phyloP scores from a whole-genome alignment of 352 stramenopile genomes.

The Globisporangium megalacanthum region DNA sequence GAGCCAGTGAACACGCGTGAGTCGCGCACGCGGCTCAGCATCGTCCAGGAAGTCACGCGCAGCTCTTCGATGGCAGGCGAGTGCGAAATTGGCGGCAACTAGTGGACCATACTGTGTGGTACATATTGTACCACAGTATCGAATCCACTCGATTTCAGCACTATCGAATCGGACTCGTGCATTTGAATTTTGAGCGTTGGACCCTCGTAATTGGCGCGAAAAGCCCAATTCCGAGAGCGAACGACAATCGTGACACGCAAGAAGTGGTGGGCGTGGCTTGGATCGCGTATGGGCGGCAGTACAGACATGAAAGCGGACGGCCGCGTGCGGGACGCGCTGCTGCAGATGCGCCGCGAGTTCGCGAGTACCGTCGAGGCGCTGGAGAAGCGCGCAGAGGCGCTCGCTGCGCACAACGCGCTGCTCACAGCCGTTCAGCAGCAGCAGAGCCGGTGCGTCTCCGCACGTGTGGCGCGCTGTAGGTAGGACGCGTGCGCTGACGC shows the following conservation, averaged over 20 bases:
- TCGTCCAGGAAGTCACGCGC: slow-evolving; percentile 2
- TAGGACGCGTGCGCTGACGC: no score
- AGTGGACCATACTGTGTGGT: no score
- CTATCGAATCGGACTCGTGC: neutral
- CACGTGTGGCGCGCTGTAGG: no score
- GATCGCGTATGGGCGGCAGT: no score
- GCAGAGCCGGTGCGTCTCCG: slow-evolving; percentile 13
- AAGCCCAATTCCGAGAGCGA: neutral
- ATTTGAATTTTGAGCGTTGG: neutral
- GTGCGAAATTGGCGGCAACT: neutral
- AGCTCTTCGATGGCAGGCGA: neutral
- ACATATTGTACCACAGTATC: no score
- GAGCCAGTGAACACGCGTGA: slow-evolving; percentile 61
- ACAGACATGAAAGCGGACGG: slow-evolving; percentile 7
- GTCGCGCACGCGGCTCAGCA: slow-evolving; percentile 58
- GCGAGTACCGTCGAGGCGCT: slow-evolving; percentile 37
- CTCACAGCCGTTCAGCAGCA: slow-evolving; percentile 16
- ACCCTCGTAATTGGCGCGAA: neutral
- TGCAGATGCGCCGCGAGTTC: slow-evolving; percentile 64
- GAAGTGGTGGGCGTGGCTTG: no score
- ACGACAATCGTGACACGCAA: no score
- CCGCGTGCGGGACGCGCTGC: slow-evolving; percentile 45
- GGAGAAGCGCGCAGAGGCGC: slow-evolving; percentile 44
- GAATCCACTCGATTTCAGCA: neutral
- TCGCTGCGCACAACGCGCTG: slow-evolving; percentile 50